These are phyloP conservation scores for Climacium dendroides DNA, from an alignment of 225 moss, liverwort and hornwort genomes.

Conservation along the genomic window DNA sequence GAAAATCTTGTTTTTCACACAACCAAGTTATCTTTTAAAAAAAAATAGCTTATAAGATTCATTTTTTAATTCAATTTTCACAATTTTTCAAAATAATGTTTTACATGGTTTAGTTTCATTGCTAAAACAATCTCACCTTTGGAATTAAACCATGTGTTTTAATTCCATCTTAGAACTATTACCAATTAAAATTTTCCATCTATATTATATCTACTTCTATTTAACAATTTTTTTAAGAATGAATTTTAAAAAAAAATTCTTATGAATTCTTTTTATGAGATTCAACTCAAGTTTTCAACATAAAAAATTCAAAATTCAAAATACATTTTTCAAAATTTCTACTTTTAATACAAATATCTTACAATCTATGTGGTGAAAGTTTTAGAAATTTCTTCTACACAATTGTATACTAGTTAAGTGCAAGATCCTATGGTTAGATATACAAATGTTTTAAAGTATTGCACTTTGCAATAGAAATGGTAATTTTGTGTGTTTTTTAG, in stretches of 20 bases:
- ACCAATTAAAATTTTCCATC: background rate
- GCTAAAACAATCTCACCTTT: fast-evolving
- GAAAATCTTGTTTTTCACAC: fast-evolving
- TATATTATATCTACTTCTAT: fast-evolving
- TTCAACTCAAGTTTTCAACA: background rate
- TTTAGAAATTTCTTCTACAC: background rate
- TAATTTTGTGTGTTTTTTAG: too few relatives aligned
- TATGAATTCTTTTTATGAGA: too few relatives aligned
- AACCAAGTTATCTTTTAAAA: background rate
- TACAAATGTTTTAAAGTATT: too few relatives aligned
- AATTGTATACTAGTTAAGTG: too few relatives aligned
- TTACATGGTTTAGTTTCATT: too few relatives aligned
- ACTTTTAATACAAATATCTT: background rate
- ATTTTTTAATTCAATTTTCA: too few relatives aligned
- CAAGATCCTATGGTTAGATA: too few relatives aligned
- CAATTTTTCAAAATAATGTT: too few relatives aligned
- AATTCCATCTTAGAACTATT: fast-evolving
- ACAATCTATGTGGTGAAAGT: too few relatives aligned
- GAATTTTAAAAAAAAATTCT: background rate
- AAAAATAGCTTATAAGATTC: too few relatives aligned
- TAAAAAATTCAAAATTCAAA: background rate
- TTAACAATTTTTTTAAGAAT: background rate
- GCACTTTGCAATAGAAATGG: too few relatives aligned
- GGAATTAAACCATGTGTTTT: too few relatives aligned
- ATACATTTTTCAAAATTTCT: background rate